phyloP scores from a whole-genome alignment of 257 asterid genomes.

The Striga asiatica region DNA sequence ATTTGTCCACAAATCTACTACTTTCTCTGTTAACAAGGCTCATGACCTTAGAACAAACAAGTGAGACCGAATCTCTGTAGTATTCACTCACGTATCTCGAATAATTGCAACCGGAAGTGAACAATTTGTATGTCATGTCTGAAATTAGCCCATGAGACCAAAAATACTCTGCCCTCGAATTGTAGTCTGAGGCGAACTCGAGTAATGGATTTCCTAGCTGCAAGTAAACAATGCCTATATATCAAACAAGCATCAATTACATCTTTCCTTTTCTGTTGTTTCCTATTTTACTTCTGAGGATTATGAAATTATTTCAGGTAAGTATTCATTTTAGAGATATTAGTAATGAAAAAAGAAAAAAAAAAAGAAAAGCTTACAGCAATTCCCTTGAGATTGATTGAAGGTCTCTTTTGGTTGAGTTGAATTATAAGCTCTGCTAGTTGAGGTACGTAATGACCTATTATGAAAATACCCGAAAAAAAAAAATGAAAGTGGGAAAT shows the following conservation, averaged over 20 bases:
- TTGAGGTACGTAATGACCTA: conserved; percentile 70
- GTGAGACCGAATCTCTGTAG: conserved; percentile 40
- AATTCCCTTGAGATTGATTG: conserved; percentile 53
- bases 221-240: neutral
- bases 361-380: conserved; percentile 37
- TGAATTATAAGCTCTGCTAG: conserved; percentile 54
- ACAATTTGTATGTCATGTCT: conserved; percentile 45
- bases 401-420: conserved; percentile 34
- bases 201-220: conserved; percentile 79
- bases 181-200: conserved; percentile 50
- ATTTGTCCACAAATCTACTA: conserved; percentile 52
- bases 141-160: conserved; percentile 82
- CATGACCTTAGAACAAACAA: conserved; percentile 40
- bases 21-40: conserved; percentile 48
- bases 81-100: conserved; percentile 54
- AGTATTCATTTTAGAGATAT: neutral
- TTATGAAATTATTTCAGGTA: neutral
- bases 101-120: conserved; percentile 49
- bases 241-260: too few relatives aligned
- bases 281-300: too few relatives aligned
- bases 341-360: too few relatives aligned
- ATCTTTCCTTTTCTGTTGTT: too few relatives aligned
- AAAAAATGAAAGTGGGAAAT: neutral
- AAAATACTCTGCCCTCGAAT: conserved; percentile 58
- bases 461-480: neutral